phyloP scores from a whole-genome alignment of 1,284 basidiomycete genomes.

The Tilletia caries region DNA sequence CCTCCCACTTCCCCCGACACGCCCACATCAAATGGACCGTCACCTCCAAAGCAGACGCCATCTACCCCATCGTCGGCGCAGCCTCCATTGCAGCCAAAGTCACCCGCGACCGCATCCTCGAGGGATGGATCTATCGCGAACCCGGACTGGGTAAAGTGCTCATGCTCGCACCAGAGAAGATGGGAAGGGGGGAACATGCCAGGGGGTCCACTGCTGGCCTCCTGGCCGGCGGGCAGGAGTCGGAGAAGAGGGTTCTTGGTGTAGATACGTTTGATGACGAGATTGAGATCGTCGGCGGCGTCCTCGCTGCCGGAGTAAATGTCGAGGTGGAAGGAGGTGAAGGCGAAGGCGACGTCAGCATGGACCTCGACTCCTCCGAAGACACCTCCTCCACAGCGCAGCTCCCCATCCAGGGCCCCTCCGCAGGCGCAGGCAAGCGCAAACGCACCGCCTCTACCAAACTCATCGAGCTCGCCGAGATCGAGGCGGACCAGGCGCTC shows the following conservation, averaged over 20 bases:
- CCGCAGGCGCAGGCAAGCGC: constrained; percentile 9
- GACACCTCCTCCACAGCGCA: too few relatives aligned
- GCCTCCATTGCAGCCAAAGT: constrained; percentile 96
- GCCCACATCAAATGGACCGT: constrained; percentile 69
- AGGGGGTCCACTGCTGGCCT: not conserved
- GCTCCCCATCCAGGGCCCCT: not conserved
- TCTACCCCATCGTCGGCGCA: constrained; percentile 93
- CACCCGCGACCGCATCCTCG: constrained; percentile 84
- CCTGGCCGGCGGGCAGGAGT: not conserved
- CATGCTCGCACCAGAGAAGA: not conserved
- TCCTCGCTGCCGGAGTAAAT: not conserved
- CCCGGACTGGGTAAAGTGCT: not conserved
- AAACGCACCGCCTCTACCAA: constrained; percentile 7
- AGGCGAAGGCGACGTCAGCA: not conserved
- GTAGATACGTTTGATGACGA: not conserved
- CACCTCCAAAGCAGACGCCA: constrained; percentile 84
- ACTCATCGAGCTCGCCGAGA: constrained; percentile 8
- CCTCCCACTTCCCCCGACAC: constrained; percentile 37
- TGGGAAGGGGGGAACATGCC: not conserved
- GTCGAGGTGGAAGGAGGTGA: not conserved
- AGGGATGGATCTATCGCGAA: constrained; percentile 68
- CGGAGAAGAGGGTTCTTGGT: constrained; percentile 22
- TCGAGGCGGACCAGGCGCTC: constrained; percentile 1
- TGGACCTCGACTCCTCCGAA: constrained; percentile 1
- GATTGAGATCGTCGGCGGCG: not conserved